phyloP scores from a whole-genome alignment of 192 early-diverging fungal species.

The Backusella westeae region DNA sequence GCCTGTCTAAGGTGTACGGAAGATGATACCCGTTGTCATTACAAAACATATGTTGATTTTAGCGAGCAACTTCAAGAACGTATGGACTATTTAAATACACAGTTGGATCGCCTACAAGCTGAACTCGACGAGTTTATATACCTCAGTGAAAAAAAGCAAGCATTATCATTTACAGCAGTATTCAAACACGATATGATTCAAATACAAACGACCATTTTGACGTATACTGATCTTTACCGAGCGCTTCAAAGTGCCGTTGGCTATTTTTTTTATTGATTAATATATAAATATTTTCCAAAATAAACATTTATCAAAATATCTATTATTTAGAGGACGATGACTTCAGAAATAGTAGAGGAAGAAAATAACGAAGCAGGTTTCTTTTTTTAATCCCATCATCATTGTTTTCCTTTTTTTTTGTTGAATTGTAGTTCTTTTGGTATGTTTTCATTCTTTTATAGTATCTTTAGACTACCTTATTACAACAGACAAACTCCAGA shows the following conservation, averaged over 20 bases:
- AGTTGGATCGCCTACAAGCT: neutral
- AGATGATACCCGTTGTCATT: neutral
- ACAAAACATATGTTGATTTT: neutral
- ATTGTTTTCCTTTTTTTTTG: neutral
- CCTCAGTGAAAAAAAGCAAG: neutral
- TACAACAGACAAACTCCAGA: neutral
- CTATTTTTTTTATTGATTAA: neutral
- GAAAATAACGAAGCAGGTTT: neutral
- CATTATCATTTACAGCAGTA: neutral
- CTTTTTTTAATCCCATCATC: neutral
- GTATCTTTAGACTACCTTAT: neutral
- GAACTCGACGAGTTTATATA: neutral
- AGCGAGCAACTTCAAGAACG: neutral
- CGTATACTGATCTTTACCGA: neutral
- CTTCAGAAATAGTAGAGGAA: neutral
- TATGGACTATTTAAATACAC: neutral
- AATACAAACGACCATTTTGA: neutral
- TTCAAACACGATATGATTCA: neutral
- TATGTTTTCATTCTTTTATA: neutral
- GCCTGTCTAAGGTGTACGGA: neutral
- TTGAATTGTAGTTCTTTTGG: neutral
- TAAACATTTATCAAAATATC: neutral
- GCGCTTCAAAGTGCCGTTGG: neutral
- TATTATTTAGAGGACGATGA: neutral
- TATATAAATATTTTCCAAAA: neutral